Evolutionary conservation across 176 grass and related monocot genomes (phyloP).

Genomic region (Carex pumila): DNA sequence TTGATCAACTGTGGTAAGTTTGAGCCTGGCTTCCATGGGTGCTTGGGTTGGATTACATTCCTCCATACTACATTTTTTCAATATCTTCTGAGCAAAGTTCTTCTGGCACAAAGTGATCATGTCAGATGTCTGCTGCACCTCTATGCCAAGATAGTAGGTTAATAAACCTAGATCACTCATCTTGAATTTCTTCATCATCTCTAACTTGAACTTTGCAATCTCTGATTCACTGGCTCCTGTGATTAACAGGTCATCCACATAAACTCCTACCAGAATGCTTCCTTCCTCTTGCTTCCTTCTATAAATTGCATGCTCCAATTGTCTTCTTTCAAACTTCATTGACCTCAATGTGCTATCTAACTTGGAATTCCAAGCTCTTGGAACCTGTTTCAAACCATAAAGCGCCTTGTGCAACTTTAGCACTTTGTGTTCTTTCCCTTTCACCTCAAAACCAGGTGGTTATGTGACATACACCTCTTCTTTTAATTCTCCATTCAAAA

Average conservation of each 20-base stretch:
- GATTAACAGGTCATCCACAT: conserved; percentile 3
- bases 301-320: conserved; percentile 2
- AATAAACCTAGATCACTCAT: background rate
- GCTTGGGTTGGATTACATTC: background rate
- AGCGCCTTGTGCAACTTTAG: background rate
- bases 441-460: background rate
- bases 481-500: background rate
- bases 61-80: background rate
- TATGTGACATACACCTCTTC: background rate
- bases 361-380: background rate
- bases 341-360: background rate
- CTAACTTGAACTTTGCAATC: background rate
- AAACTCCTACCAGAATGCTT: background rate
- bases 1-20: background rate
- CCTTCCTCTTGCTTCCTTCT: background rate
- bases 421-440: background rate
- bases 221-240: background rate
- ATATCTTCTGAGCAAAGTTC: background rate
- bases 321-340: background rate
- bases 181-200: background rate
- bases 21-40: background rate
- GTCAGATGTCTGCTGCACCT: background rate
- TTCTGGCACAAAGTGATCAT: background rate
- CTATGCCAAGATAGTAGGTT: background rate
- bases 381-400: background rate